Evolutionary conservation across 1,284 basidiomycete genomes (phyloP), one percentile per base, ranked within the genome.

Genomic region (Taiwanofungus camphoratus): DNA sequence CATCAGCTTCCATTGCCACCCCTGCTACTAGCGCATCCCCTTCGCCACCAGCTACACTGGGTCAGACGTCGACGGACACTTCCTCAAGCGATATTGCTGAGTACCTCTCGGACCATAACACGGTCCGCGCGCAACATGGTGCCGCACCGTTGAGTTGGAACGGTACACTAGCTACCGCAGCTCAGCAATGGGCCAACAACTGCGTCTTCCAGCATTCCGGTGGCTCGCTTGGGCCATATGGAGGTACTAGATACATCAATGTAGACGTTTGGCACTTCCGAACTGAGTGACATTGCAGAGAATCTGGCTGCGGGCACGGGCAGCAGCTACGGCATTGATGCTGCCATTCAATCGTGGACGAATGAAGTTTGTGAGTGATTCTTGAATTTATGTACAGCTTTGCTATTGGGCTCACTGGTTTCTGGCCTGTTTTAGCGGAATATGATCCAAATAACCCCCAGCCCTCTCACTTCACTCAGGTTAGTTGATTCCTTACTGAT

Each of bases 251-350:
- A 16, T 5, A 12, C 35, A 9, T 12, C 2, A 3, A 5, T n/a
- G 4, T 7, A 7, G 8, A 9, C 15, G 0, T 7, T 15, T 22
- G 20, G 9, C 20, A 23, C 20, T 37, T 43, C 15, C 33, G 11
- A 12, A 19, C 26, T 40, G 24, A 5, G 18, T 20, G 23, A 36
- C 31, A n/a, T n/a, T n/a, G 7, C 57, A 81, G 81, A 84, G 63
- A 84, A 85, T 52, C 61, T 84, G 49, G 79, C 80, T 45, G 80
- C 81, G 46, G 81, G 80, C 6, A 82, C 80, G 26, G 79, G 78
- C 5, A 55, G 54, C 34, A 55, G 51, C 24, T 82, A 74, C 56
- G 62, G 54, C 38, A 77, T 80, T 43, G 50, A 59, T 13, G 41
- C 60, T 2, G 81, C 74, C 11, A 63, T 84, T 44, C 67, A 73